A percentile compares a stretch with the other conserved stretches of the same genome.
These are phyloP conservation scores for Thraustochytrium striatum DNA, from an alignment of 352 stramenopile genomes.

Conservation along the genomic window DNA sequence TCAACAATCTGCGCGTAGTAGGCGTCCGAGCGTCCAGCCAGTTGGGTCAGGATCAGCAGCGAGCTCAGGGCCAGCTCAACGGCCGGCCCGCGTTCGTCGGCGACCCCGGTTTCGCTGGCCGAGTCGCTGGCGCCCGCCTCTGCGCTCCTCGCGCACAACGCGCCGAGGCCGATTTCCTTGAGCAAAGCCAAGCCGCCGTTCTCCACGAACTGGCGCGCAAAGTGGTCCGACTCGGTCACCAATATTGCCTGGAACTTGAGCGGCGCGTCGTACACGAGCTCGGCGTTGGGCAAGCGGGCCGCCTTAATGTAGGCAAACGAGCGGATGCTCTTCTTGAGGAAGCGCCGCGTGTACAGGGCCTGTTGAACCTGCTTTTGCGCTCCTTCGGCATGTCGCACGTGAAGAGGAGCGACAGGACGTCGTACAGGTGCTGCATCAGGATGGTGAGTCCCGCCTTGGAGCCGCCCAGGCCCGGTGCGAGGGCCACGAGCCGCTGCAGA, in stretches of 20 bases:
- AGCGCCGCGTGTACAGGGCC: slow-evolving; percentile 21
- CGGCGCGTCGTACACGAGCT: slow-evolving; percentile 3
- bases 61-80: slow-evolving; percentile 66
- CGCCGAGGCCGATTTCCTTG: slow-evolving; percentile 63
- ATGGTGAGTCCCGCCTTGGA: not conserved
- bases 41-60: slow-evolving; percentile 75
- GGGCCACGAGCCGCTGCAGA: slow-evolving; percentile 35
- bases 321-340: slow-evolving; percentile 44
- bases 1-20: slow-evolving; percentile 69
- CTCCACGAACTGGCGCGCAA: slow-evolving; percentile 70
- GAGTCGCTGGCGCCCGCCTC: not conserved
- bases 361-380: slow-evolving; percentile 38
- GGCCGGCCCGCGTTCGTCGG: not conserved
- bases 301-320: slow-evolving; percentile 10
- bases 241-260: slow-evolving; percentile 44
- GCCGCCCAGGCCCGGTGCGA: not conserved
- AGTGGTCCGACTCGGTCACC: slow-evolving; percentile 70
- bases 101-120: too few relatives aligned
- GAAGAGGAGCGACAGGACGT: slow-evolving; percentile 37
- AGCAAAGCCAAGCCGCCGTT: slow-evolving; percentile 65
- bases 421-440: slow-evolving; percentile 20
- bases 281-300: not conserved
- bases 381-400: slow-evolving; percentile 5
- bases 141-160: not conserved
- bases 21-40: slow-evolving; percentile 67